These are phyloP conservation scores for Thymus quinquecostatus DNA, from an alignment of 257 asterid genomes.

Conservation along the genomic window DNA sequence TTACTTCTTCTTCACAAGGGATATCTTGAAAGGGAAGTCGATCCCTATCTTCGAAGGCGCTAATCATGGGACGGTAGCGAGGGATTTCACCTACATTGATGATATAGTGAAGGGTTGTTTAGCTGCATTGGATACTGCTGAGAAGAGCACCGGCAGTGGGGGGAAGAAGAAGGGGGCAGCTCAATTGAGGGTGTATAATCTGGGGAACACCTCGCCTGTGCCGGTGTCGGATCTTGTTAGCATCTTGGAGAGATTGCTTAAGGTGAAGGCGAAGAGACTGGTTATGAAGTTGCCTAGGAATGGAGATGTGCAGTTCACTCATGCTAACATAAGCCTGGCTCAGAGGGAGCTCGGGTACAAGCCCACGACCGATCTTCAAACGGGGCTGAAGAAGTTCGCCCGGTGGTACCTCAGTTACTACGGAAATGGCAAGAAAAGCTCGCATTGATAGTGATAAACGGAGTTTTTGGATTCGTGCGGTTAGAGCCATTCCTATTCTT, in stretches of 20 bases:
- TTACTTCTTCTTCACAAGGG: constrained; percentile 86
- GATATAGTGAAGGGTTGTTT: constrained; percentile 96
- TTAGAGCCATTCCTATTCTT: constrained; percentile 64
- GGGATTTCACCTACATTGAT: constrained; percentile 96
- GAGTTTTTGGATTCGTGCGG: constrained; percentile 50
- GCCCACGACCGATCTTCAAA: constrained; percentile 89
- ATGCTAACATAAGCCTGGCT: constrained; percentile 89
- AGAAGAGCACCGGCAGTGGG: constrained; percentile 95
- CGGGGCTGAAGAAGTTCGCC: constrained; percentile 95
- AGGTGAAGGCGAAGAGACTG: constrained; percentile 80
- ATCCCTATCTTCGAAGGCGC: constrained; percentile 82
- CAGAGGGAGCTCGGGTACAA: constrained; percentile 87
- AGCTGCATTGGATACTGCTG: constrained; percentile 90
- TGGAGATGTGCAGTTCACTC: constrained; percentile 93
- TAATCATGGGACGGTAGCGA: constrained; percentile 91
- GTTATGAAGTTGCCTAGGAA: constrained; percentile 90
- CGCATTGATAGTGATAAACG: constrained; percentile 67
- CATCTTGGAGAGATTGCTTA: constrained; percentile 86
- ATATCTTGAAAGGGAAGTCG: constrained; percentile 86
- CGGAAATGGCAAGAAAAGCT: constrained; percentile 74
- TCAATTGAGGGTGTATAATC: constrained; percentile 78
- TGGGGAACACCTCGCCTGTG: constrained; percentile 95
- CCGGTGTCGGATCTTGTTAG: constrained; percentile 91
- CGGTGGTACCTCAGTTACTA: constrained; percentile 90
- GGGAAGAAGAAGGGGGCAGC: constrained; percentile 96